Conservation (phyloP, 768 basidiomycete genomes). For the Fomitopsis pulvina region DNA sequence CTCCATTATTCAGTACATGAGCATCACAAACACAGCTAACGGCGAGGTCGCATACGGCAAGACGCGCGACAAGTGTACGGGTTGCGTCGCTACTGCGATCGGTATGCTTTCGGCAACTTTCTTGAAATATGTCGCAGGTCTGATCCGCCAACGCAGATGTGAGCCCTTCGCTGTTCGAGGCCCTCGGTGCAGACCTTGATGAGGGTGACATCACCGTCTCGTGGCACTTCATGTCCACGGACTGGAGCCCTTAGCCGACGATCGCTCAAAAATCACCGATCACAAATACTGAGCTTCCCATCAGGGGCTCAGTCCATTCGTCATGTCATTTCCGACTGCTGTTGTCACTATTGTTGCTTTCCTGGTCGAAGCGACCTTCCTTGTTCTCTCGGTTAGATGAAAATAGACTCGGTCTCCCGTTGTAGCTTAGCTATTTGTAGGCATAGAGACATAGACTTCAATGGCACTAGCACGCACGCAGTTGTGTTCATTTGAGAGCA, state of each 20-base stretch:
- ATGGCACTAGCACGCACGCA: no score
- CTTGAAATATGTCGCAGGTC: conserved; percentile 11
- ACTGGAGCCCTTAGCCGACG: not conserved
- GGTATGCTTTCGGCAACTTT: conserved; percentile 34
- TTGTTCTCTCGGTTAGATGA: no score
- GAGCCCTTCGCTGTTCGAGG: conserved; percentile 53
- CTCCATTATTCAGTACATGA: conserved; percentile 42
- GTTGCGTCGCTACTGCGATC: conserved; percentile 46
- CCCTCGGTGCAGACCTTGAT: conserved; percentile 37
- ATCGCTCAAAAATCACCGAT: no score
- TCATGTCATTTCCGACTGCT: no score
- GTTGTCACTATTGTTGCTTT: no score
- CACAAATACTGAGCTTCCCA: no score
- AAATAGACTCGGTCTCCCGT: no score
- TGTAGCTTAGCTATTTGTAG: no score
- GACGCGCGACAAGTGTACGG: conserved; percentile 50
- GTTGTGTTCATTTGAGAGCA: no score
- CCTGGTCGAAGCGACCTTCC: no score
- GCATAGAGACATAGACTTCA: no score
- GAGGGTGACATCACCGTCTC: conserved; percentile 45
- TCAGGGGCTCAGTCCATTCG: no score
- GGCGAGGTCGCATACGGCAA: conserved; percentile 39
- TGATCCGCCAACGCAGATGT: conserved; percentile 35
- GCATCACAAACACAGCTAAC: conserved; percentile 53
- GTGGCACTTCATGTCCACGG: conserved; percentile 53